A percentile compares a stretch with the other conserved stretches of the same genome.
Evolutionary conservation across 768 basidiomycete species (phyloP).

Genomic region (Phaeolepiota aurea): DNA sequence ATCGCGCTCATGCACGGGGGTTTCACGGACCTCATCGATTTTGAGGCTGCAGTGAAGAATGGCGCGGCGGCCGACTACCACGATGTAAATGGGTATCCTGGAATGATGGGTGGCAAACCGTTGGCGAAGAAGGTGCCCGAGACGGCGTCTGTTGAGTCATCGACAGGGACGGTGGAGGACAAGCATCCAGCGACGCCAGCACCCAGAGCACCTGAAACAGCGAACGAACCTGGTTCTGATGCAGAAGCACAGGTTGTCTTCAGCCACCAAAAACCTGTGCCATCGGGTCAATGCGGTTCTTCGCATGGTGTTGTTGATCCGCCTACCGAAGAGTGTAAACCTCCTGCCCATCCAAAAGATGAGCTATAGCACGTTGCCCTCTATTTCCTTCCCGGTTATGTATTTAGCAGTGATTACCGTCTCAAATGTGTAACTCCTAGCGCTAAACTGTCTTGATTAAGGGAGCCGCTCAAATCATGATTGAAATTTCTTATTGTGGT

Average conservation of each 20-base stretch:
- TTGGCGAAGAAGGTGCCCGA: conserved; percentile 19
- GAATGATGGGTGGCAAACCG: conserved; percentile 30
- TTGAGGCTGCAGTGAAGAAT: conserved; percentile 37
- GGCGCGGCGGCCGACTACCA: conserved; percentile 36
- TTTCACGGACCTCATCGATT: conserved; percentile 40
- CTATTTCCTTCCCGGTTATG: too few relatives aligned
- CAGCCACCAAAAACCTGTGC: not conserved
- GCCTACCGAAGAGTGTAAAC: not conserved
- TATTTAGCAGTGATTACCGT: too few relatives aligned
- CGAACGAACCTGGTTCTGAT: not conserved
- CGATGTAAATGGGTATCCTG: conserved; percentile 30
- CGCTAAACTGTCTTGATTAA: too few relatives aligned
- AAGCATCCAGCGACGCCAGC: not conserved
- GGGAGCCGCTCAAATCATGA: too few relatives aligned
- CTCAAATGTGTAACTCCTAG: too few relatives aligned
- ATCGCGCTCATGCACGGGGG: conserved; percentile 45
- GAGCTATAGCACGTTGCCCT: not conserved
- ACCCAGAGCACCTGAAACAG: not conserved
- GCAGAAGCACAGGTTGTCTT: not conserved
- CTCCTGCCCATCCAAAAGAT: not conserved
- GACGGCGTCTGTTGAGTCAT: not conserved
- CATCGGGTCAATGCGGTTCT: not conserved
- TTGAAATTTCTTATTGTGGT: too few relatives aligned
- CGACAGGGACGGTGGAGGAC: not conserved
- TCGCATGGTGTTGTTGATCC: not conserved